Base-by-base conservation (phyloP, 768 basidiomycete species). In the Hericium erinaceus region DNA sequence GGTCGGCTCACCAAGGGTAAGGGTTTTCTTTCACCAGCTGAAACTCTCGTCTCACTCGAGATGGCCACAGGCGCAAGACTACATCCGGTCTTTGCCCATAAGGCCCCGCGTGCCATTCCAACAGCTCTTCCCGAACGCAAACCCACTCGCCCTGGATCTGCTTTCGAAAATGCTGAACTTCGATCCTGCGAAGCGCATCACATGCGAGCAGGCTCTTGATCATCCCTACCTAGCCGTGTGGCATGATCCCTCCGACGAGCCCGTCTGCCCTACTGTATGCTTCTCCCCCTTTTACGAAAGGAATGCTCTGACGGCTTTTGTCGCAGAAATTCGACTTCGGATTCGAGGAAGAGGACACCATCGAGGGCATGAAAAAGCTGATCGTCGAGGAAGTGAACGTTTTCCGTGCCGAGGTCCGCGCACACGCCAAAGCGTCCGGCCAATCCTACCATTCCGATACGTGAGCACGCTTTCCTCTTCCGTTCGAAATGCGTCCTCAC, bases 221-320 rank as follows among this genome's bases (percentile, higher is more conserved):
- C 97, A 99, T 68, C 93, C 95, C 2, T 99, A 98, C 73, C 74
- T 92, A 60, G 83, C 89, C 59, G 97, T 98, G 11, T 99, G 97
- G 97, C 95, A 98, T 68, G 97, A 98, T 70, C 94, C 94, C 18
- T 84, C 89, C 10, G 95, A 98, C 68, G 95, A 97, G 70, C 95
- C 95, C 0, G 64, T 81, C 39, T 97, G 93, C 70, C 84, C 90
- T 39, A 70, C 80, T 52, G 93, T 92, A 64, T 65, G 77, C 72
- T 53, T 55, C 33, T 39, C 20, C 49, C 3, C 3, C 8, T 24
- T 22, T 6, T 48, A 22, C 26, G 52, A 33, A 22, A 4, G 16
- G 3, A 12, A n/a, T 13, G 12, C 10, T 26, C 16, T 57, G 37
- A 52, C 57, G 15, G 15, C 39, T 66, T 54, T 20, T 13, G 26